Evolutionary conservation across 2,329 filamentous ascomycete species (phyloP), one percentile per base, ranked within the genome.

Genomic region (Fusarium duplospermum): DNA sequence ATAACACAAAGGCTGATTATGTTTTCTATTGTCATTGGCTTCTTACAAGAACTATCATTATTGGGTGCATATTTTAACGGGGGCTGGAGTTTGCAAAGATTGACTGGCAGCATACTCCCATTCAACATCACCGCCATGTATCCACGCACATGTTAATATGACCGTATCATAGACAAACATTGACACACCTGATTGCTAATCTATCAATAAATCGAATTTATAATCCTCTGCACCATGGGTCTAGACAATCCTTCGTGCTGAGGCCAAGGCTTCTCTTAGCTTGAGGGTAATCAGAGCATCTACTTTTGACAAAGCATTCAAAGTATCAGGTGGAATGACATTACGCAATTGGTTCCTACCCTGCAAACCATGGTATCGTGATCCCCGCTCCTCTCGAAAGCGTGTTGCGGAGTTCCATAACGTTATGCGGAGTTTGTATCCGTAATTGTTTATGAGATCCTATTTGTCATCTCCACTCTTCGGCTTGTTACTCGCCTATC

Each of bases 111-210:
- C 14, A 0, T 3, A 5, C 1, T 2, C 20, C 22, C 14, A 4
- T 27, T 47, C 22, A 10, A 27, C 4, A 11, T 27, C 4, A 11
- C 4, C 4, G 14, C 16, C 22, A 29, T 9, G 10, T 13, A 29
- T 50, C 9, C 3, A 50, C 1, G 3, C 8, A 11, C 24, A 29
- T 50, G 24, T 13, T n/a, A 27, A 18, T 6, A 8, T 47, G 24
- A 4, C 5, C 9, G 2, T 18, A 4, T 4, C 2, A 13, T 6
- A n/a, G 9, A n/a, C 1, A n/a, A 50, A n/a, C n/a, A 2, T 8
- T 29, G 18, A 2, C 2, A 27, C 9, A 18, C 4, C 9, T 7
- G 16, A n/a, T 27, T 50, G 9, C 6, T 50, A 29, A 27, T 50
- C 9, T n/a, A 29, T 6, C 4, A 5, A 14, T 2, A n/a, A 27